Percentiles rank a stretch among this genome's conserved stretches.
Evolutionary conservation across 148 eudicot species (phyloP).

Genomic region (Rhododendron mucronatum): DNA sequence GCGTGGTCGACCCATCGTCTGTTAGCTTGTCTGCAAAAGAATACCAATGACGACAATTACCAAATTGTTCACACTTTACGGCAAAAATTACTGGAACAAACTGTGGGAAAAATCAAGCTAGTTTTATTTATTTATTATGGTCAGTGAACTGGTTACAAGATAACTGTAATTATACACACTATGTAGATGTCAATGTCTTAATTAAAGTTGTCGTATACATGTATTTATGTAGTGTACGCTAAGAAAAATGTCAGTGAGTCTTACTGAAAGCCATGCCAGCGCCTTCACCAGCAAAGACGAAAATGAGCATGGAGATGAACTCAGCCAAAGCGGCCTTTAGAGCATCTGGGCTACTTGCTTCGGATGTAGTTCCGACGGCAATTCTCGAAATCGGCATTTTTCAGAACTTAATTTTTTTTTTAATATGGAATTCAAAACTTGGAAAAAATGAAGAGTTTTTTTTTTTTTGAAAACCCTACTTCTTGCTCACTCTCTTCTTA

Average conservation of each 20-base stretch:
- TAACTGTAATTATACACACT: neutral
- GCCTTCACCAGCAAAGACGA: slow-evolving; percentile 82
- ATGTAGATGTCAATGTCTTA: too few relatives aligned
- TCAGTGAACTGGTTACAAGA: neutral
- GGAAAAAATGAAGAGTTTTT: neutral
- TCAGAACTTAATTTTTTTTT: neutral
- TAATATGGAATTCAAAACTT: too few relatives aligned
- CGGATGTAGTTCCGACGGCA: slow-evolving; percentile 48
- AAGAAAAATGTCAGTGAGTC: neutral
- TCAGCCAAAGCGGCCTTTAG: slow-evolving; percentile 70
- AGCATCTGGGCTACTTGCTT: slow-evolving; percentile 51
- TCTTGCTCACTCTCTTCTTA: neutral
- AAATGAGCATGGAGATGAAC: slow-evolving; percentile 81
- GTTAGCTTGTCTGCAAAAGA: slow-evolving; percentile 41
- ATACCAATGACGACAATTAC: neutral
- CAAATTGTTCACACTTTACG: neutral
- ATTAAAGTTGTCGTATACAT: neutral
- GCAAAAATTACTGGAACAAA: neutral
- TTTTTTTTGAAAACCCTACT: neutral
- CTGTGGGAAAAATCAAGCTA: neutral
- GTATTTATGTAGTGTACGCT: neutral
- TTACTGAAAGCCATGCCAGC: slow-evolving; percentile 84
- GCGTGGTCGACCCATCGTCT: slow-evolving; percentile 44
- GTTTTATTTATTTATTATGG: neutral
- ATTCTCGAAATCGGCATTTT: slow-evolving; percentile 52